These are phyloP conservation scores for Suhomyces bokatorum DNA, from an alignment of 1,139 yeast genomes.

Conservation along the genomic window DNA sequence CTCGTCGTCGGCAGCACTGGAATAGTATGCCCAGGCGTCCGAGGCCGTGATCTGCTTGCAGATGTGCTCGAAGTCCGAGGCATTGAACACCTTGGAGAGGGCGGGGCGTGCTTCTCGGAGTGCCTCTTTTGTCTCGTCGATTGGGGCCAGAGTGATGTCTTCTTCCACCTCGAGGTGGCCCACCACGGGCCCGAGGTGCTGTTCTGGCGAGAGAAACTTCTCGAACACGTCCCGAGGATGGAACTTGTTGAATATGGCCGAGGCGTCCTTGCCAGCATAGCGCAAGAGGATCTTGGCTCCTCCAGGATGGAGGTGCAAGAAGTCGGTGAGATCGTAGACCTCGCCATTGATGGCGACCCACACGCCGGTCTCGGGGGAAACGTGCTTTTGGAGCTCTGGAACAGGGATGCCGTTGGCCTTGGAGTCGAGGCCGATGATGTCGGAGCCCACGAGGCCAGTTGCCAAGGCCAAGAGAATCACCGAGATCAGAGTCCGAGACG, in stretches of 20 bases:
- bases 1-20: constrained; percentile 92
- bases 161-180: constrained; percentile 13
- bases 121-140: constrained; percentile 25
- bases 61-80: constrained; percentile 66
- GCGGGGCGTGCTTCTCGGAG: constrained; percentile 32
- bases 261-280: constrained; percentile 59
- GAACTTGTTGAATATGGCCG: constrained; percentile 67
- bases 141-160: constrained; percentile 21
- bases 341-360: constrained; percentile 57
- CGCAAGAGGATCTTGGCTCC: constrained; percentile 52
- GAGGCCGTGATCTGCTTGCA: constrained; percentile 72
- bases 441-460: not conserved
- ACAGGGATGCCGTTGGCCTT: constrained; percentile 16
- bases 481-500: constrained; percentile 1
- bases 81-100: constrained; percentile 23
- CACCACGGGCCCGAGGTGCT: constrained; percentile 30
- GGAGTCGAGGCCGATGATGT: constrained; percentile 8
- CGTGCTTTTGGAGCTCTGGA: constrained; percentile 40
- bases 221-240: constrained; percentile 80
- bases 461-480: constrained; percentile 1
- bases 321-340: constrained; percentile 52
- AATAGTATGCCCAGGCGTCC: constrained; percentile 89
- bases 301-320: constrained; percentile 55
- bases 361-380: constrained; percentile 39
- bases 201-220: constrained; percentile 37